phyloP scores from a whole-genome alignment of 768 basidiomycete genomes.

The Panaeolus papilionaceus region DNA sequence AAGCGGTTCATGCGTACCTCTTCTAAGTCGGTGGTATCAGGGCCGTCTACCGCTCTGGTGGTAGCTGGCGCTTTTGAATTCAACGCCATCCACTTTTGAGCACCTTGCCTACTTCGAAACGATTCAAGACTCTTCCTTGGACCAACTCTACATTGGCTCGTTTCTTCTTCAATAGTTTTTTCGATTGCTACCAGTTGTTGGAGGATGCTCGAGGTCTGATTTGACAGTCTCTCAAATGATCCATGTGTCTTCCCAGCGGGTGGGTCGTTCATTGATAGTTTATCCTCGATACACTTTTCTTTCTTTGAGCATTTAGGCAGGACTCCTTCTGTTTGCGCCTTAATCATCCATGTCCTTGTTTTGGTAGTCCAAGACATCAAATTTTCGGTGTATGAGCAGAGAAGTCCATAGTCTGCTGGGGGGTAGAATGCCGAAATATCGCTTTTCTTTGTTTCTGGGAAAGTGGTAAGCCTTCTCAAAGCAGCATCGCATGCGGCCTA shows the following conservation, averaged over 20 bases:
- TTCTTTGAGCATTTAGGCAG: not conserved
- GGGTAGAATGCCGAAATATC: conserved; percentile 2
- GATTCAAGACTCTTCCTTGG: not conserved
- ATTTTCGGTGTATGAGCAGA: not conserved
- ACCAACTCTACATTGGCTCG: not conserved
- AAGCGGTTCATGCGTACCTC: not conserved
- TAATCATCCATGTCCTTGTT: not conserved
- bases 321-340: not conserved
- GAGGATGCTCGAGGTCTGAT: conserved; percentile 1
- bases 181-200: not conserved
- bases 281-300: not conserved
- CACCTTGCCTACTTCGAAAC: not conserved
- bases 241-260: not conserved
- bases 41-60: not conserved
- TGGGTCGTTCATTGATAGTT: too few relatives aligned
- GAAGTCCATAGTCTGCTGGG: not conserved
- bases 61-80: not conserved
- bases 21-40: not conserved
- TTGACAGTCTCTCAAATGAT: too few relatives aligned
- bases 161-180: not conserved
- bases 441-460: not conserved
- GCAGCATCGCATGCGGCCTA: not conserved
- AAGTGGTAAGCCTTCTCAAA: not conserved
- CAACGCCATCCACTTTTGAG: not conserved
- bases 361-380: not conserved